Evolutionary conservation across 306 rosid genomes (phyloP).

Genomic region (Luffa aegyptiaca): DNA sequence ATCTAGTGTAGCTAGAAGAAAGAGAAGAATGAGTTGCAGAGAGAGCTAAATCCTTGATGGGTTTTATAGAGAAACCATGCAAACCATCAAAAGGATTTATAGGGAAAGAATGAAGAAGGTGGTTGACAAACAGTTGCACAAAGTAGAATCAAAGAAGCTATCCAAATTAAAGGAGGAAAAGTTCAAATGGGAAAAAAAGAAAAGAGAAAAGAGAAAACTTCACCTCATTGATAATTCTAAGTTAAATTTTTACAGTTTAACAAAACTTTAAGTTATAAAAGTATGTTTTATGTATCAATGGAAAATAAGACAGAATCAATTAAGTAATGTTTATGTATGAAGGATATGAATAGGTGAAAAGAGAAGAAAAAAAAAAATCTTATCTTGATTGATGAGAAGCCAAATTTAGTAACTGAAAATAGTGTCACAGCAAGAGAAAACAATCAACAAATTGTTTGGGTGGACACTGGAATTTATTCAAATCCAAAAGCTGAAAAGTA

Average conservation of each 20-base stretch:
- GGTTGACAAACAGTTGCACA: background rate
- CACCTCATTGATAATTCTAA: background rate
- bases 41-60: background rate
- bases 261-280: background rate
- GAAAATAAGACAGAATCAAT: background rate
- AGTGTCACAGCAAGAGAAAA: background rate
- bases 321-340: background rate
- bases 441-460: slow-evolving; percentile 14
- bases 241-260: background rate
- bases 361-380: background rate
- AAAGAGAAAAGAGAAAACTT: background rate
- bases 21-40: background rate
- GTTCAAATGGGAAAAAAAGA: background rate
- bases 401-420: background rate
- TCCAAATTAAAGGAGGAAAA: slow-evolving; percentile 5
- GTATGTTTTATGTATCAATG: background rate
- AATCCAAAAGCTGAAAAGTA: background rate
- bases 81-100: slow-evolving; percentile 8
- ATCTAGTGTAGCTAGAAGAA: background rate
- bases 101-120: slow-evolving; percentile 5
- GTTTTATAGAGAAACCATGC: slow-evolving; percentile 1
- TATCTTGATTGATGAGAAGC: background rate
- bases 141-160: slow-evolving; percentile 6
- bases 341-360: background rate
- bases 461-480: slow-evolving; percentile 6